Evolutionary conservation across 192 early-diverging fungal species (phyloP), one percentile per base, ranked within the genome.

Genomic region (Obelidium mucronatum): DNA sequence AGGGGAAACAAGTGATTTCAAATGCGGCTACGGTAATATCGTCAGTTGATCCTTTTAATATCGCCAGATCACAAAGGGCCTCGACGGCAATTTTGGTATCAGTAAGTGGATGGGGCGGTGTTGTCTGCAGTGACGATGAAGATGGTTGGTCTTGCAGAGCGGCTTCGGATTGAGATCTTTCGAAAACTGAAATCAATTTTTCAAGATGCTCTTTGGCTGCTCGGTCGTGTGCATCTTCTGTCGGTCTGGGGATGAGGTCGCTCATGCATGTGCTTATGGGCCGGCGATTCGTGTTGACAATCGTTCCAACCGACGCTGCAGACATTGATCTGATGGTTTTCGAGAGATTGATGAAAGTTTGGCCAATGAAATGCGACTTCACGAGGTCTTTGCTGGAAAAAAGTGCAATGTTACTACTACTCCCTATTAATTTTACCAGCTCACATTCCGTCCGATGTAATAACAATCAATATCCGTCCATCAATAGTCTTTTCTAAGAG

Each of bases 381-480:
- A 72, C 70, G 13, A 72, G 35, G 35, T 72, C 70, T 36, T 72
- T 72, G 28, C 70, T 72, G 55, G 6, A 58, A 36, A 60, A 31
- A 15, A 24, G 58, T 60, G 24, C 15, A 3, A 31, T 17, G 52
- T n/a, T 53, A n/a, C 33, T 61, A 31, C 15, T 26, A 28, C 17
- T 61, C n/a, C 24, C 30, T 1, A 61, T 8, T 8, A 61, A 61
- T 61, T 17, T 17, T 15, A 30, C 13, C 58, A 2, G 1, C 37
- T 72, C 33, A 72, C 70, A 72, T 59, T 11, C 70, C 70, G 53
- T 72, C 70, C 4, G 28, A 34, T 5, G 70, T 72, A n/a, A 72
- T 13, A 6, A 72, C 70, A 55, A 72, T 15, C 35, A 44, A 22
- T 6, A 72, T 17, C 4, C 70, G 51, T 35, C 70, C 70, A 0